Percentiles rank a stretch among this genome's conserved stretches.
phyloP scores from a whole-genome alignment of 2,329 filamentous ascomycete genomes.

The Fusarium sp. region DNA sequence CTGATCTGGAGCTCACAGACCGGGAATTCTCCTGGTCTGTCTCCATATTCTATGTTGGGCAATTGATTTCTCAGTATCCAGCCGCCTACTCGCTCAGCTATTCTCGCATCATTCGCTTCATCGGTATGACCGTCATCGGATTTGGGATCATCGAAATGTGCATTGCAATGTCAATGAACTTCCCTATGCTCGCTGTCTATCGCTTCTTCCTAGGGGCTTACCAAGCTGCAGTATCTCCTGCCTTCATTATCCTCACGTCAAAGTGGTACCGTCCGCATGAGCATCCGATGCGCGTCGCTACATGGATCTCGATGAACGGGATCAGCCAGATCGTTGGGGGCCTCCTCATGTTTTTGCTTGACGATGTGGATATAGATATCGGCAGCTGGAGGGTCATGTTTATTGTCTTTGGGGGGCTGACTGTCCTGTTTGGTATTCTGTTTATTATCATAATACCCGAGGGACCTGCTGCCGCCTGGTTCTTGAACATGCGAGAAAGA shows the following conservation, averaged over 20 bases:
- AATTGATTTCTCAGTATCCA: constrained; percentile 31
- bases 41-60: constrained; percentile 36
- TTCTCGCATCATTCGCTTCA: constrained; percentile 28
- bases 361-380: constrained; percentile 21
- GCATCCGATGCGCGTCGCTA: constrained; percentile 46
- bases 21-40: constrained; percentile 29
- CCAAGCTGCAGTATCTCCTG: constrained; percentile 48
- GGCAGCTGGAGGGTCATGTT: constrained; percentile 36
- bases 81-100: constrained; percentile 33
- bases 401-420: constrained; percentile 34
- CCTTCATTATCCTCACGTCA: constrained; percentile 49
- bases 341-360: constrained; percentile 47
- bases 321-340: constrained; percentile 46
- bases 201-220: constrained; percentile 48
- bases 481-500: constrained; percentile 35
- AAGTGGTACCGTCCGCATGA: constrained; percentile 48
- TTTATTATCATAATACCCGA: constrained; percentile 28
- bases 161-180: constrained; percentile 38
- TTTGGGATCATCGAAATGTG: constrained; percentile 46
- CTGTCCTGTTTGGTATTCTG: constrained; percentile 12
- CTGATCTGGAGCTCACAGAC: constrained; percentile 20
- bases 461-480: constrained; percentile 32
- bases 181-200: constrained; percentile 38
- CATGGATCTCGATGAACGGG: constrained; percentile 48
- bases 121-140: constrained; percentile 41